phyloP scores from a whole-genome alignment of 1,284 basidiomycete species.

The Malassezia furfur region DNA sequence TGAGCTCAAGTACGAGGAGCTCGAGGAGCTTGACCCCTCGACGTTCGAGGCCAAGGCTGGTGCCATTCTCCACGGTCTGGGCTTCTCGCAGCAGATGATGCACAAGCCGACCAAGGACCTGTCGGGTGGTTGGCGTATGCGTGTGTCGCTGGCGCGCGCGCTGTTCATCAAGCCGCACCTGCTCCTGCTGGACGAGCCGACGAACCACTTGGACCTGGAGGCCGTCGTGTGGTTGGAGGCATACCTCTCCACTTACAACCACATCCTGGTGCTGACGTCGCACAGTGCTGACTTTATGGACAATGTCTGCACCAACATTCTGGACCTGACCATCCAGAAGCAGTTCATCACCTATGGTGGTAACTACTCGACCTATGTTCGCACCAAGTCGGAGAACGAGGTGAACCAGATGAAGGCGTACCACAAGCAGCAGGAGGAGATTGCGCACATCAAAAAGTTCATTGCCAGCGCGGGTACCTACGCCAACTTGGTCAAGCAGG shows the following conservation, averaged over 20 bases:
- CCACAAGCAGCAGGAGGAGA: conserved; percentile 94
- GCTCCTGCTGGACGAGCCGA: conserved; percentile 65
- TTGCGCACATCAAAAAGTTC: conserved; percentile 91
- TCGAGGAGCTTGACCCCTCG: conserved; percentile 89
- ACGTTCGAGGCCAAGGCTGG: conserved; percentile 95
- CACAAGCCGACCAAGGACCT: conserved; percentile 92
- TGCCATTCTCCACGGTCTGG: conserved; percentile 90
- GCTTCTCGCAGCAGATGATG: conserved; percentile 88
- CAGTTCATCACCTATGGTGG: conserved; percentile 78
- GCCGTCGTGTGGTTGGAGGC: conserved; percentile 98
- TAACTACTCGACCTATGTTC: conserved; percentile 93
- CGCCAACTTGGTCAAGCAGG: conserved; percentile 94
- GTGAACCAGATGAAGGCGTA: conserved; percentile 99
- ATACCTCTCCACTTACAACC: conserved; percentile 93
- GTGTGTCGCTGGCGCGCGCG: conserved; percentile 88
- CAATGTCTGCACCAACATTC: conserved; percentile 73
- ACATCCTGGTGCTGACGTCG: conserved; percentile 81
- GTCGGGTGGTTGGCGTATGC: conserved; percentile 98
- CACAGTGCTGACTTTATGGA: conserved; percentile 99
- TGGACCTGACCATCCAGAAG: conserved; percentile 84
- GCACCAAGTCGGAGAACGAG: conserved; percentile 93
- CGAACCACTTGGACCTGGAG: conserved; percentile 83
- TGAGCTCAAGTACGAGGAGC: conserved; percentile 86
- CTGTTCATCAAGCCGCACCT: conserved; percentile 94
- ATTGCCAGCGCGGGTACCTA: conserved; percentile 98